These are phyloP conservation scores for Pseudozyma pruni DNA, from an alignment of 1,284 basidiomycete genomes.

Conservation along the genomic window DNA sequence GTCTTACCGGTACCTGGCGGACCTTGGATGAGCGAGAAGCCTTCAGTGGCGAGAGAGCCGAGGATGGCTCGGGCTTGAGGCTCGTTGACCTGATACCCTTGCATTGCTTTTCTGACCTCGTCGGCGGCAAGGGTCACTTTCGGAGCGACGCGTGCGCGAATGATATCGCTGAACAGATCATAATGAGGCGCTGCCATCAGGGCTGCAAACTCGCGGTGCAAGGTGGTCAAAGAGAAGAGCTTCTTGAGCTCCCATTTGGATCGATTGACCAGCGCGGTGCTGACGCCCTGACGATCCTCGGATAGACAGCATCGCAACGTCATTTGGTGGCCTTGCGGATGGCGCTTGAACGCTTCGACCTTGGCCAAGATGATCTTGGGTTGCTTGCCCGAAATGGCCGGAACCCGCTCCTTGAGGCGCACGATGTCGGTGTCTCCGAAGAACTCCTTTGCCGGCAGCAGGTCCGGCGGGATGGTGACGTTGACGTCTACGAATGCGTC, in stretches of 20 bases:
- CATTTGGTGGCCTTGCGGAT: constrained; percentile 71
- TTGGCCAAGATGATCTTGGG: constrained; percentile 76
- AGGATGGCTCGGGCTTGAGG: constrained; percentile 93
- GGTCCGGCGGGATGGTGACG: constrained; percentile 33
- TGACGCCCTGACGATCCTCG: constrained; percentile 67
- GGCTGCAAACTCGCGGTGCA: constrained; percentile 91
- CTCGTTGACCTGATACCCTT: constrained; percentile 82
- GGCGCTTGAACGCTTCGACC: constrained; percentile 76
- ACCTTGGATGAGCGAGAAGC: constrained; percentile 94
- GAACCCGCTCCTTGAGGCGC: constrained; percentile 81
- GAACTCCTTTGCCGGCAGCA: constrained; percentile 27
- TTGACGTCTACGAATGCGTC: constrained; percentile 56
- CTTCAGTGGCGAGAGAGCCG: constrained; percentile 77
- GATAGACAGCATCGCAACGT: constrained; percentile 70
- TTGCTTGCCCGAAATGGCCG: constrained; percentile 77
- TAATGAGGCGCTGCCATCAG: constrained; percentile 84
- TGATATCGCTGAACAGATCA: constrained; percentile 78
- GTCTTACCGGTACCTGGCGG: constrained; percentile 99
- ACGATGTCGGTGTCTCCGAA: constrained; percentile 72
- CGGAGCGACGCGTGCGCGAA: constrained; percentile 75
- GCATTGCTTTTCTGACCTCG: constrained; percentile 75
- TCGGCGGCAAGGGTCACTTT: constrained; percentile 70
- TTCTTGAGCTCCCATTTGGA: constrained; percentile 81
- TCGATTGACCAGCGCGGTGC: constrained; percentile 71
- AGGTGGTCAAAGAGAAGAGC: constrained; percentile 87